Conservation (phyloP, 495 filamentous ascomycete genomes). For the Aspergillus sparsus region DNA sequence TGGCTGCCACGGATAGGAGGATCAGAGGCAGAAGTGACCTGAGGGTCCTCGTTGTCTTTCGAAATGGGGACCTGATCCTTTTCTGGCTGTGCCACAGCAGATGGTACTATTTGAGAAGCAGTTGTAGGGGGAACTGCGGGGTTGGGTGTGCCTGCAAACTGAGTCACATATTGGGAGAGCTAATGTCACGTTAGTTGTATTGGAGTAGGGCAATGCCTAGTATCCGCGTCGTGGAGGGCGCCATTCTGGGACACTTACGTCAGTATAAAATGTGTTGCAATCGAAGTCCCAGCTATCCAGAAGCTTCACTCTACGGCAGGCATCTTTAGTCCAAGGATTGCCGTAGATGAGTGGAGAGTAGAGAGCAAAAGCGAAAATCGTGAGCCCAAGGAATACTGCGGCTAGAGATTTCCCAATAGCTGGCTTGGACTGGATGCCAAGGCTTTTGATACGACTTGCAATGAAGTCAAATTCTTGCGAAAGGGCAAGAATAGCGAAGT, state of each 20-base stretch:
- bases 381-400: constrained; percentile 67
- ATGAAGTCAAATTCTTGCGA: constrained; percentile 88
- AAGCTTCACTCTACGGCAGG: constrained; percentile 85
- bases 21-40: constrained; percentile 41
- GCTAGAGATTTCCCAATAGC: constrained; percentile 70
- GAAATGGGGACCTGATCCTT: constrained; percentile 22
- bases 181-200: constrained; percentile 35
- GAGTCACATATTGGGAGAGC: constrained; percentile 47
- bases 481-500: constrained; percentile 87
- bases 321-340: constrained; percentile 85
- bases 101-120: constrained; percentile 19
- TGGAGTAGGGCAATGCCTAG: constrained; percentile 23
- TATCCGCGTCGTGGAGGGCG: constrained; percentile 35
- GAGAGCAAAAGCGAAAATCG: constrained; percentile 74
- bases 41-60: constrained; percentile 34
- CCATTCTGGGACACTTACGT: constrained; percentile 65
- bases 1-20: constrained; percentile 65
- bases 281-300: constrained; percentile 94
- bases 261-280: constrained; percentile 86
- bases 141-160: constrained; percentile 24
- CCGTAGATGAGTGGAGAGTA: constrained; percentile 91
- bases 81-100: constrained; percentile 26
- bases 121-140: constrained; percentile 33
- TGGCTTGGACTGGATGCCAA: constrained; percentile 71
- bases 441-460: constrained; percentile 61